Base-by-base conservation (phyloP, 2,329 filamentous ascomycete species). In the Trematosphaeria pertusa region DNA sequence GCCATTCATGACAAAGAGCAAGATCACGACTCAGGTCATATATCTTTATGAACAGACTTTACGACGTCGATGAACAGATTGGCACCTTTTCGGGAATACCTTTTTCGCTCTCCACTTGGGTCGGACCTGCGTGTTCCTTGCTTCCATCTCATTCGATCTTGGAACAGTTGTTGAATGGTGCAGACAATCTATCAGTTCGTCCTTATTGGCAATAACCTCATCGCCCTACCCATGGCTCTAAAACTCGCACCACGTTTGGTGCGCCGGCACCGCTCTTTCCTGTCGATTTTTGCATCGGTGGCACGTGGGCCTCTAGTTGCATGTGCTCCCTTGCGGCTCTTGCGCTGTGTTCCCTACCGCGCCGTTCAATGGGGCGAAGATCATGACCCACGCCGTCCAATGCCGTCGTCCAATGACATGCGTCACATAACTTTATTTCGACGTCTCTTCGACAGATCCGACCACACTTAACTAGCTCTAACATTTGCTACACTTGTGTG, bases 21-120 rank as follows among this genome's bases (percentile, higher is more conserved):
- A 59, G 54, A 57, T 48, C 26, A 53, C 46, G 42, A 54, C 37
- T 14, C 5, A 45, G 45, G 54, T 46, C 46, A 43, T 46, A 48
- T 42, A 45, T 50, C 54, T 48, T 28, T 46, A 48, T 46, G 32
- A 55, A 36, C 21, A 15, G 43, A 38, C 28, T 37, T 31, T 43
- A 37, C 42, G 55, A 56, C n/a, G 28, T 26, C 15, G 39, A 56
- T 52, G 50, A 54, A 54, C 9, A 38, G 41, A 30, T 40, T 35
- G 21, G 20, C 12, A 14, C 35, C 11, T 14, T 19, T 20, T 9
- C n/a, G n/a, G n/a, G n/a, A n/a, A 30, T 15, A 39, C 26, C 24
- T 15, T 31, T 5, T 7, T 18, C n/a, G 4, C 12, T 19, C 10
- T 26, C 36, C 17, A 18, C 10, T 14, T n/a, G n/a, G n/a, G n/a